These are phyloP conservation scores for Agastache rugosa DNA, from an alignment of 257 asterid genomes.

Conservation along the genomic window DNA sequence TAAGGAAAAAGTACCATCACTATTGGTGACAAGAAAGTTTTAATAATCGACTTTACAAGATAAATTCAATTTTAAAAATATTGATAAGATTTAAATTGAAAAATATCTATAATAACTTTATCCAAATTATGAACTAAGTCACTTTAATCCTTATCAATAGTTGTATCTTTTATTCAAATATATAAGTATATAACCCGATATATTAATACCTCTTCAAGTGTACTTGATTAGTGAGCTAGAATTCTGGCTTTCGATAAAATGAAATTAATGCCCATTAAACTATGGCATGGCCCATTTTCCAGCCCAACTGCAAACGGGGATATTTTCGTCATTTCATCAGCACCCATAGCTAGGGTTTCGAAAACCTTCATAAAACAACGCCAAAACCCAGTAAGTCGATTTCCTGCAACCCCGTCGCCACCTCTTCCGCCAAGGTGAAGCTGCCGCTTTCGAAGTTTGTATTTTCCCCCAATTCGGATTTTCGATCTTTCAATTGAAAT, in stretches of 20 bases:
- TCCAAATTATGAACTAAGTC: too few relatives aligned
- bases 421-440: constrained; percentile 33
- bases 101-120: too few relatives aligned
- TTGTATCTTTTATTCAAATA: too few relatives aligned
- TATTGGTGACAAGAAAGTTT: too few relatives aligned
- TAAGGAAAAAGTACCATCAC: too few relatives aligned
- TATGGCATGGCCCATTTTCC: background rate
- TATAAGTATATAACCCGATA: too few relatives aligned
- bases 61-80: too few relatives aligned
- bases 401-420: constrained; percentile 11
- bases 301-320: constrained; percentile 5
- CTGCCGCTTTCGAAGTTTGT: background rate
- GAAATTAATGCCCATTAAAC: background rate
- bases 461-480: background rate
- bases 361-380: constrained; percentile 30
- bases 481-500: background rate
- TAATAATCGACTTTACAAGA: too few relatives aligned
- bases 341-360: constrained; percentile 41
- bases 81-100: too few relatives aligned
- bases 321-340: constrained; percentile 28
- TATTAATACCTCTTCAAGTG: too few relatives aligned
- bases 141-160: too few relatives aligned
- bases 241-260: background rate
- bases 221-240: background rate
- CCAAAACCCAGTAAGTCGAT: constrained; percentile 25